These are phyloP conservation scores for Raffaelea albimanens DNA, from an alignment of 2,329 filamentous ascomycete genomes.

Conservation along the genomic window DNA sequence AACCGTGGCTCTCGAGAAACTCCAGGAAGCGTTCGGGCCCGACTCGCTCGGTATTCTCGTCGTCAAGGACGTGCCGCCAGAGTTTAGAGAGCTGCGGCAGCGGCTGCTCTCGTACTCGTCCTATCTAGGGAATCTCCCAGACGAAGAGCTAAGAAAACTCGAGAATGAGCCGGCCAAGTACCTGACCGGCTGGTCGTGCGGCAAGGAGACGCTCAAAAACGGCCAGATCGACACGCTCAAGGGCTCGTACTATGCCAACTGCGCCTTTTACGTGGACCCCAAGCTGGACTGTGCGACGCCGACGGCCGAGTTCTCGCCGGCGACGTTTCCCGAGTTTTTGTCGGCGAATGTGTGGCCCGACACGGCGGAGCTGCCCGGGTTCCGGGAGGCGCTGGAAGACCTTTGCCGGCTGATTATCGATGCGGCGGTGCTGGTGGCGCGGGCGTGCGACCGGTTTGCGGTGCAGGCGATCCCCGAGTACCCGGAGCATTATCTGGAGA, in stretches of 20 bases:
- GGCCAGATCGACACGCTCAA: conserved; percentile 72
- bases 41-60: conserved; percentile 85
- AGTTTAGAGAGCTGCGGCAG: conserved; percentile 63
- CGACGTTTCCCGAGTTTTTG: conserved; percentile 56
- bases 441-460: conserved; percentile 84
- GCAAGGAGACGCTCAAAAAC: conserved; percentile 71
- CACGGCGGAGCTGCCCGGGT: conserved; percentile 60
- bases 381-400: conserved; percentile 60
- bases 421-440: conserved; percentile 75
- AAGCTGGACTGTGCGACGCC: neutral
- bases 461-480: conserved; percentile 70
- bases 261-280: neutral
- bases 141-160: conserved; percentile 56
- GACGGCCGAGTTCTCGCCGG: neutral
- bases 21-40: conserved; percentile 79
- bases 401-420: conserved; percentile 84
- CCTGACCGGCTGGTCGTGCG: conserved; percentile 67
- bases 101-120: conserved; percentile 77
- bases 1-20: conserved; percentile 55
- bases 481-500: conserved; percentile 68
- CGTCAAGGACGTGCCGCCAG: conserved; percentile 72
- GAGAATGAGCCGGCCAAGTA: conserved; percentile 54
- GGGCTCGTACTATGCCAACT: conserved; percentile 73
- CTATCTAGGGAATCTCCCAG: conserved; percentile 73
- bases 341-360: conserved; percentile 83